Conservation (phyloP, 2,329 filamentous ascomycete genomes). For the Macroventuria anomochaeta region DNA sequence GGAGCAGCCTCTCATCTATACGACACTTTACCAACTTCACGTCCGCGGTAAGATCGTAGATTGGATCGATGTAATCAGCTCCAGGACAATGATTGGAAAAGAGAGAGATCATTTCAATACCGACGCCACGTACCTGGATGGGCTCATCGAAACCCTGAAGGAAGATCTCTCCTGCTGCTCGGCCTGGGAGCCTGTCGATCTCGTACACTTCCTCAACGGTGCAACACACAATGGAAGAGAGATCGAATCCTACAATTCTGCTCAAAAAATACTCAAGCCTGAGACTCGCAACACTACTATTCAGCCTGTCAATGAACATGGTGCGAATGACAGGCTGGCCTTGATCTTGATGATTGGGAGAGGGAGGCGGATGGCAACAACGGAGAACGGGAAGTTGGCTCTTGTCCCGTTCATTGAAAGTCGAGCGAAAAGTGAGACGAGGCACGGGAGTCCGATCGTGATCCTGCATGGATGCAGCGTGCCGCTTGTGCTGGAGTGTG, state of each 20-base stretch:
- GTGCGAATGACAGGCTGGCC: background rate
- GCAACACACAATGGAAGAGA: constrained; percentile 11
- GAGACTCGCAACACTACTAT: too few relatives aligned
- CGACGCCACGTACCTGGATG: constrained; percentile 12
- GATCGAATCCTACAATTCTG: background rate
- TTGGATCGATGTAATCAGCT: constrained; percentile 13
- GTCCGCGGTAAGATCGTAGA: constrained; percentile 24
- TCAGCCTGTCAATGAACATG: too few relatives aligned
- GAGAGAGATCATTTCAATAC: constrained; percentile 10
- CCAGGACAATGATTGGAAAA: constrained; percentile 1
- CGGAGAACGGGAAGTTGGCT: constrained; percentile 15
- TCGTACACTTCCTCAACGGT: constrained; percentile 19
- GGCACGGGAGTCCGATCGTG: constrained; percentile 17
- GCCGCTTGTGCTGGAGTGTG: constrained; percentile 20
- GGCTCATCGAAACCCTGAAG: constrained; percentile 6
- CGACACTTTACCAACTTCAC: constrained; percentile 1
- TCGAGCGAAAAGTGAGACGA: background rate
- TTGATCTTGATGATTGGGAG: constrained; percentile 16
- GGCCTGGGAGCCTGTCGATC: constrained; percentile 15
- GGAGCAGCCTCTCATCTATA: background rate
- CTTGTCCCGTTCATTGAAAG: constrained; percentile 25
- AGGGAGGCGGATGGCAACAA: constrained; percentile 21
- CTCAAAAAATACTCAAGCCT: too few relatives aligned
- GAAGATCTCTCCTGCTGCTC: constrained; percentile 9
- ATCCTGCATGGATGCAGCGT: constrained; percentile 28